Conservation (phyloP, 768 basidiomycete genomes). For the Leccinum uliginosum region DNA sequence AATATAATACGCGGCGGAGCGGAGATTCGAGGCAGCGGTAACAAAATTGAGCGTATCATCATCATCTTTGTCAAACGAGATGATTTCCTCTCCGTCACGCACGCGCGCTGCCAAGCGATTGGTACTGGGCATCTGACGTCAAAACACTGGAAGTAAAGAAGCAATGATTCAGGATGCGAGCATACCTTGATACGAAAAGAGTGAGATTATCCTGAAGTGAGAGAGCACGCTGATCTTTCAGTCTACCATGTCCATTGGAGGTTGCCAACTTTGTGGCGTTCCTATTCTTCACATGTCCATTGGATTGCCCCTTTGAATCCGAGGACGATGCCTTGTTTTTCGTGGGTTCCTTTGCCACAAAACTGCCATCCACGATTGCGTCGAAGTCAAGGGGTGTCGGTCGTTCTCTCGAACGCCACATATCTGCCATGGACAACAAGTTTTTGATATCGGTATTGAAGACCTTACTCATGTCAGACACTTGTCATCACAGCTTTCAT, state of each 20-base stretch:
- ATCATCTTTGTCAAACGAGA: constrained; percentile 97
- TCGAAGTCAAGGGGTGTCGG: constrained; percentile 83
- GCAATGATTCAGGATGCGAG: not conserved
- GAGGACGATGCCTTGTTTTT: constrained; percentile 11
- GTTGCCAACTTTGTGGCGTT: not conserved
- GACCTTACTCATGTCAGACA: constrained; percentile 47
- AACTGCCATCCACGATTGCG: constrained; percentile 62
- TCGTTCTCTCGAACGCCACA: constrained; percentile 91
- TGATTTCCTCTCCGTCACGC: constrained; percentile 59
- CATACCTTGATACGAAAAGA: constrained; percentile 82
- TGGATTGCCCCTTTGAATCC: constrained; percentile 20
- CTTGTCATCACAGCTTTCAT: not conserved
- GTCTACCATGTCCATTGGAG: constrained; percentile 25
- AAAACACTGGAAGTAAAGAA: constrained; percentile 1
- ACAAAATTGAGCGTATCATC: constrained; percentile 97
- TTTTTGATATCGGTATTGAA: constrained; percentile 86
- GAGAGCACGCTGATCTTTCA: constrained; percentile 82
- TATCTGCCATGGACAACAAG: constrained; percentile 88
- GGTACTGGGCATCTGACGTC: constrained; percentile 47
- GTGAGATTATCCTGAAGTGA: constrained; percentile 76
- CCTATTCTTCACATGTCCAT: constrained; percentile 26
- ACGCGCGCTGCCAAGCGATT: constrained; percentile 70
- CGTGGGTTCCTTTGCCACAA: constrained; percentile 38
- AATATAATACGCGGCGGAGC: constrained; percentile 88
- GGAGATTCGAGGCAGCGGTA: constrained; percentile 88